Base-by-base conservation (phyloP, 345 rosid genomes). In the Ceriops tagal region DNA sequence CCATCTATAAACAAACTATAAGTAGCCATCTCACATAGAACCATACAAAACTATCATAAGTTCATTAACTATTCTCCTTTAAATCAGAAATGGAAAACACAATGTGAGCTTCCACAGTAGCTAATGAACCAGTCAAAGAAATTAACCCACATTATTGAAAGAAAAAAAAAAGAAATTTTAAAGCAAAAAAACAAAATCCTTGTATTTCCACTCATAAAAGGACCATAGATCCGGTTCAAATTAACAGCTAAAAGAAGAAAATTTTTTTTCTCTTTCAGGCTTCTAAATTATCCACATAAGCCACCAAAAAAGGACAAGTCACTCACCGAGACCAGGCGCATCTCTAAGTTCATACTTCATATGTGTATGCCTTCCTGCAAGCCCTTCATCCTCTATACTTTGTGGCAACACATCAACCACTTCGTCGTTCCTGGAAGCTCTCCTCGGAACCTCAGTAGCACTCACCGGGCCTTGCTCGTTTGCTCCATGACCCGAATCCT, bases 281-380 rank as follows among this genome's bases (percentile, higher is more conserved):
- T 31, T 21, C n/a, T 8, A 26, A 34, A 58, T 52, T 35, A 28
- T 20, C 22, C 59, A 58, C 4, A 62, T 3, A 18, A 37, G 19
- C 32, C 28, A 62, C 28, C 20, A 43, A n/a, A 32, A 5, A 49
- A 37, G 16, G 57, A 76, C 28, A 32, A 9, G 20, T 11, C 24
- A 72, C 84, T 77, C 73, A 95, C 99, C 96, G 47, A 95, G 96
- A 26, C 99, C 99, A 72, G 99, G 99, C 8, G 89, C 78, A 76
- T 89, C 97, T 78, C 97, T 76, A 53, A 95, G 87, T 73, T 87
- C 93, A 80, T 91, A 95, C 79, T 86, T 95, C 96, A 95, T 83
- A 70, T 87, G 97, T 24, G 88, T 64, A 74, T 77, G 93, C 72
- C 96, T 85, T 60, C 80, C 83, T 24, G 64, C 80, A 22, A 85